phyloP scores from a whole-genome alignment of 345 rosid genomes.

The Sisymbrium irio region DNA sequence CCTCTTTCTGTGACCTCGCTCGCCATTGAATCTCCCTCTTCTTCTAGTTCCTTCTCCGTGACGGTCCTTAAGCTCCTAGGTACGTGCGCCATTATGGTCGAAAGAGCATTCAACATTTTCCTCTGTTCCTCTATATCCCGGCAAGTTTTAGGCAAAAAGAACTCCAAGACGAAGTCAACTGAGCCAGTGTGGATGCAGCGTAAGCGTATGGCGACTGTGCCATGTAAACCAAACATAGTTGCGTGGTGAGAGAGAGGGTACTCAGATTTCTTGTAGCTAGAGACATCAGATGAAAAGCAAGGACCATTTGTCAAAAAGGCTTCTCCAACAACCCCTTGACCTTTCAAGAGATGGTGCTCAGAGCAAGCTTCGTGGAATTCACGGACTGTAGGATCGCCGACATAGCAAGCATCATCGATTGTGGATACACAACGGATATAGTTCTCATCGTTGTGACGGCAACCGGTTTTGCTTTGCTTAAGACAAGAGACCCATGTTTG shows the following conservation, averaged over 20 bases:
- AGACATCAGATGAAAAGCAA: slow-evolving; percentile 79
- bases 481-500: slow-evolving; percentile 85
- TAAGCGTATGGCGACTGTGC: slow-evolving; percentile 83
- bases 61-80: slow-evolving; percentile 72
- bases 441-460: slow-evolving; percentile 81
- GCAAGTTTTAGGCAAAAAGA: slow-evolving; percentile 79
- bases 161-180: slow-evolving; percentile 84
- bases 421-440: slow-evolving; percentile 74
- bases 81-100: slow-evolving; percentile 63
- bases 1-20: slow-evolving; percentile 37
- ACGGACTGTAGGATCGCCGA: slow-evolving; percentile 52
- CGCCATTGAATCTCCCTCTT: slow-evolving; percentile 39
- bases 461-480: slow-evolving; percentile 80
- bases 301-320: slow-evolving; percentile 90
- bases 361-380: slow-evolving; percentile 91
- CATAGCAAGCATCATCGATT: slow-evolving; percentile 68
- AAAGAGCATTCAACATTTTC: slow-evolving; percentile 69
- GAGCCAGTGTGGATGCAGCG: slow-evolving; percentile 64
- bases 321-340: slow-evolving; percentile 85
- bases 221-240: slow-evolving; percentile 70
- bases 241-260: slow-evolving; percentile 98
- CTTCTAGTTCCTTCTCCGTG: slow-evolving; percentile 66
- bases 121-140: slow-evolving; percentile 57
- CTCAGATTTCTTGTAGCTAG: slow-evolving; percentile 58
- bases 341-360: slow-evolving; percentile 90